Percentiles rank a stretch among this genome's conserved stretches.
Conservation (phyloP, 176 grass and related monocot genomes). For the Eleusine coracana region DNA sequence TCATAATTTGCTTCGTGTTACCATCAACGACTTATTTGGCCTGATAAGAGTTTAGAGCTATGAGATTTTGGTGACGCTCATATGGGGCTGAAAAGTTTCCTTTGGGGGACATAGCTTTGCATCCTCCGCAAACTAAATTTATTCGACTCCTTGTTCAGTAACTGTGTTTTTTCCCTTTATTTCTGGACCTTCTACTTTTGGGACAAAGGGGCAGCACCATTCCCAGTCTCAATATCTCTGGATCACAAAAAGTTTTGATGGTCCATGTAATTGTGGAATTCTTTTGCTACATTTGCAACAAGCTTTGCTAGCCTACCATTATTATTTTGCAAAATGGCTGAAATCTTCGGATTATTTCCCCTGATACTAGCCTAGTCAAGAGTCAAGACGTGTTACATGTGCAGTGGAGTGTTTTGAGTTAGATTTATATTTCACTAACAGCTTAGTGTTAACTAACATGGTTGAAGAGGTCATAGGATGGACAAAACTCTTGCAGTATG, state of each 20-base stretch:
- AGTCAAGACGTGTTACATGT: background rate
- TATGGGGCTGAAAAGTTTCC: background rate
- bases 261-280: background rate
- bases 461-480: slow-evolving; percentile 22
- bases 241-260: no score
- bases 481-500: background rate
- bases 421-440: background rate
- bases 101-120: background rate
- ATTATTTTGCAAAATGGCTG: background rate
- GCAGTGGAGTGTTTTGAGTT: background rate
- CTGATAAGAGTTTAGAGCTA: background rate
- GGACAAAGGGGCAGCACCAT: background rate
- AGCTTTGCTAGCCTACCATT: slow-evolving; percentile 14
- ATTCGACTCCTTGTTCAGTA: background rate
- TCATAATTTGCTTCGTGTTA: background rate
- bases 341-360: background rate
- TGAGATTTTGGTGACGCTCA: background rate
- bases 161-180: background rate
- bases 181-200: background rate
- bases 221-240: background rate
- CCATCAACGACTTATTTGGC: background rate
- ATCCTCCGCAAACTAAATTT: background rate
- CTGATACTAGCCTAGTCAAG: background rate
- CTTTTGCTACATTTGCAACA: background rate
- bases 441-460: slow-evolving; percentile 9